A percentile compares a stretch with the other conserved stretches of the same genome.
phyloP scores from a whole-genome alignment of 495 filamentous ascomycete species.

The Penicillium waksmanii region DNA sequence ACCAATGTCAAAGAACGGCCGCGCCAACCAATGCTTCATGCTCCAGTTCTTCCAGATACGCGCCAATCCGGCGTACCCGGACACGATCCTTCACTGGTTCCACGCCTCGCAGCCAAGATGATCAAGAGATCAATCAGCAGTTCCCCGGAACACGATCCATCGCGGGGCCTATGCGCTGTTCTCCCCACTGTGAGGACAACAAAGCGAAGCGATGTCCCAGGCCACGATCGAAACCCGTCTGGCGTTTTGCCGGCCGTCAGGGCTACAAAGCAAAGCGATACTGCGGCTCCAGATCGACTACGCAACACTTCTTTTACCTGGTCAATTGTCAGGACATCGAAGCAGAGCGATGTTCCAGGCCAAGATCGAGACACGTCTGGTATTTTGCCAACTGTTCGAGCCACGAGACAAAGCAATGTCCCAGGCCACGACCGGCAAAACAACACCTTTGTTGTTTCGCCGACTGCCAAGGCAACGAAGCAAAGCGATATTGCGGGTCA shows the following conservation, averaged over 20 bases:
- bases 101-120: constrained; percentile 12
- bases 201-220: background rate
- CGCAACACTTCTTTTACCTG: background rate
- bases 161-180: constrained; percentile 4
- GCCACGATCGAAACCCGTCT: background rate
- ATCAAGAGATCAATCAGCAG: constrained; percentile 13
- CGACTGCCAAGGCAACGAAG: no score
- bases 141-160: constrained; percentile 15
- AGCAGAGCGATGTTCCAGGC: no score
- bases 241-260: background rate
- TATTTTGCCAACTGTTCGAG: no score
- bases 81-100: constrained; percentile 12
- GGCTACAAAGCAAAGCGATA: background rate
- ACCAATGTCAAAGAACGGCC: constrained; percentile 17
- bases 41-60: constrained; percentile 15
- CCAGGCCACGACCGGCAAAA: no score
- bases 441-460: no score
- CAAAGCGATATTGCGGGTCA: no score
- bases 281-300: background rate
- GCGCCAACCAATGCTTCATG: constrained; percentile 2
- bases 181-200: constrained; percentile 6
- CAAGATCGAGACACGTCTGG: no score
- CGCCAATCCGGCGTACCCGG: constrained; percentile 17
- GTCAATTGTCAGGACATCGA: no score
- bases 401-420: no score